Evolutionary conservation across 2,329 filamentous ascomycete species (phyloP), one percentile per base, ranked within the genome.

Genomic region (Orbilia oligospora): DNA sequence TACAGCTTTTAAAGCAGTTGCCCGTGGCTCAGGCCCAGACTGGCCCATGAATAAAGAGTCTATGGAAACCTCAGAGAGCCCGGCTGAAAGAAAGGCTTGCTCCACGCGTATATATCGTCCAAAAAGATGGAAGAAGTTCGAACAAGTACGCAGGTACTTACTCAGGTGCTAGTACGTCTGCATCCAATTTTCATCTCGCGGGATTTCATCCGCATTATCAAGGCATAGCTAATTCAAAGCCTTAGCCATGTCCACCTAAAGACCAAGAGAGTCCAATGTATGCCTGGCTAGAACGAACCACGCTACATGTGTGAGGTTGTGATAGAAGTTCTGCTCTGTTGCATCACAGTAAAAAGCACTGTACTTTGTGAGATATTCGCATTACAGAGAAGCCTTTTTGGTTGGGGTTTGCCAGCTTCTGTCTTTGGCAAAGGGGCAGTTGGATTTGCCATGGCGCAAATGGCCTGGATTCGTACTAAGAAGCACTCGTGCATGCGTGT

Each of bases 81-180:
- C 9, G 36, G 10, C 24, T 41, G 33, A 44, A 27, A 27, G 36
- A 61, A 44, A 61, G 36, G 33, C 36, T 9, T 61, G 20, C 27
- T 18, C 12, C 20, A 61, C 56, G 56, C 56, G 56, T 61, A 61
- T 61, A 4, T 61, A n/a, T 44, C 56, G 36, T 44, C 56, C 22
- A 18, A 44, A 18, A 61, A 27, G 12, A 12, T 12, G 18, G 56
- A 24, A 14, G 56, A 44, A 6, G 36, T 61, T 36, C 20, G 56
- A 44, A 24, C 36, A 12, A 27, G 14, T 8, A 10, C 20, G 38
- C 16, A 36, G 1, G 33, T 36, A 36, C 33, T 36, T 36, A 36
- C 27, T 38, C 36, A 5, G n/a, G n/a, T n/a, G n/a, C 41, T 18
- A 20, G 36, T 61, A 18, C 18, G 18, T 24, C 16, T 41, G 56